phyloP scores from a whole-genome alignment of 2,329 filamentous ascomycete genomes.

The Zasmidium cellare region DNA sequence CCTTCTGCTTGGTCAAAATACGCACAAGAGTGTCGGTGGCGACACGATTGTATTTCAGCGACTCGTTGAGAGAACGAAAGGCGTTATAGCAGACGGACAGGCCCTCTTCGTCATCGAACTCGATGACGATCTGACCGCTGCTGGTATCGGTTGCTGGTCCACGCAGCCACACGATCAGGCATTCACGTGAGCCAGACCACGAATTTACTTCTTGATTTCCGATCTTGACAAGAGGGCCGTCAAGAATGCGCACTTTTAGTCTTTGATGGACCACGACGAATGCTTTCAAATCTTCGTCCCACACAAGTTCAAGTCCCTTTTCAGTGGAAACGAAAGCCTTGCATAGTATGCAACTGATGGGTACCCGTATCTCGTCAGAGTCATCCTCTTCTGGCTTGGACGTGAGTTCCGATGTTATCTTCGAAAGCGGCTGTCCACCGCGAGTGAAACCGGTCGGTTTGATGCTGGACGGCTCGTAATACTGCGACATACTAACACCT shows the following conservation, averaged over 20 bases:
- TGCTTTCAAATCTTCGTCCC: neutral
- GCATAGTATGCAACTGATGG: constrained; percentile 9
- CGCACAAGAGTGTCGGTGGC: neutral
- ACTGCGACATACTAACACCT: no score
- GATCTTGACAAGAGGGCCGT: constrained; percentile 2
- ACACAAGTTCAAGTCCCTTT: constrained; percentile 8
- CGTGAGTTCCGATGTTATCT: no score
- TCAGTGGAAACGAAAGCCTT: constrained; percentile 3
- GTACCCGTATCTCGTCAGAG: neutral
- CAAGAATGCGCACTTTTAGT: neutral
- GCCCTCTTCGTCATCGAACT: neutral
- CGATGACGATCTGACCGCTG: constrained; percentile 14
- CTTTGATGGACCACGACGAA: neutral
- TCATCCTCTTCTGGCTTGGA: neutral
- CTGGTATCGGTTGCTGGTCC: constrained; percentile 4
- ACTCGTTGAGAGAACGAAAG: neutral
- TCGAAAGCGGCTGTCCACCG: neutral
- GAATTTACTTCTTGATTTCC: neutral
- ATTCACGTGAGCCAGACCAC: neutral
- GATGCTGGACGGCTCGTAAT: neutral
- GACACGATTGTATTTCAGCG: neutral
- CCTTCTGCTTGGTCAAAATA: constrained; percentile 1
- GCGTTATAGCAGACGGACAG: neutral
- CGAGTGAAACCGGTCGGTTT: neutral
- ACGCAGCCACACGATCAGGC: constrained; percentile 8